phyloP scores from a whole-genome alignment of 768 basidiomycete genomes.

The Hericium coralloides region DNA sequence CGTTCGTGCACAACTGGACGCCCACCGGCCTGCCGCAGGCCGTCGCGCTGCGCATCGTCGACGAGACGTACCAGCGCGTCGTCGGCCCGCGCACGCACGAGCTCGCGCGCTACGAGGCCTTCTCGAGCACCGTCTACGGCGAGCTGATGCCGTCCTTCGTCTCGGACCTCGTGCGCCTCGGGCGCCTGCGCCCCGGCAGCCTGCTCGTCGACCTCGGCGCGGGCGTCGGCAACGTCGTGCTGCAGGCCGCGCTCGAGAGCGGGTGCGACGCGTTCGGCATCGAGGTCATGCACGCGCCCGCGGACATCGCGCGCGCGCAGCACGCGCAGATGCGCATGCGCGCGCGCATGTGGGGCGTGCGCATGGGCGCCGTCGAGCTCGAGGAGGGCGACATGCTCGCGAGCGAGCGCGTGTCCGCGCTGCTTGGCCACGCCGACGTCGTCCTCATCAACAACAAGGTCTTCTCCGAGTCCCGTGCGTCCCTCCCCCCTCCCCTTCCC shows the following conservation, averaged over 20 bases:
- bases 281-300: conserved; percentile 71
- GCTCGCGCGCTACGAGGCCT: conserved; percentile 72
- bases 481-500: not conserved
- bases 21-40: conserved; percentile 48
- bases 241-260: conserved; percentile 46
- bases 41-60: conserved; percentile 67
- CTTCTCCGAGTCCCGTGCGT: conserved; percentile 65
- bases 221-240: conserved; percentile 51
- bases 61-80: conserved; percentile 88
- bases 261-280: conserved; percentile 48
- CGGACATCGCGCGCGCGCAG: conserved; percentile 71
- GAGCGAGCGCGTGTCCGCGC: conserved; percentile 52
- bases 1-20: conserved; percentile 41
- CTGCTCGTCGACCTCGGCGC: conserved; percentile 53
- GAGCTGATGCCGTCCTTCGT: conserved; percentile 78
- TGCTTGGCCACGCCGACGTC: conserved; percentile 79
- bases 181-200: conserved; percentile 36
- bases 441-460: conserved; percentile 88
- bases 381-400: conserved; percentile 83
- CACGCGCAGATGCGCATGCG: conserved; percentile 65
- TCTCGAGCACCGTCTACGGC: conserved; percentile 83
- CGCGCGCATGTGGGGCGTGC: conserved; percentile 87
- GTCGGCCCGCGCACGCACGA: conserved; percentile 85
- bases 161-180: conserved; percentile 42
- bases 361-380: conserved; percentile 64